phyloP scores from a whole-genome alignment of 768 basidiomycete species.

The Podaxis sp. region DNA sequence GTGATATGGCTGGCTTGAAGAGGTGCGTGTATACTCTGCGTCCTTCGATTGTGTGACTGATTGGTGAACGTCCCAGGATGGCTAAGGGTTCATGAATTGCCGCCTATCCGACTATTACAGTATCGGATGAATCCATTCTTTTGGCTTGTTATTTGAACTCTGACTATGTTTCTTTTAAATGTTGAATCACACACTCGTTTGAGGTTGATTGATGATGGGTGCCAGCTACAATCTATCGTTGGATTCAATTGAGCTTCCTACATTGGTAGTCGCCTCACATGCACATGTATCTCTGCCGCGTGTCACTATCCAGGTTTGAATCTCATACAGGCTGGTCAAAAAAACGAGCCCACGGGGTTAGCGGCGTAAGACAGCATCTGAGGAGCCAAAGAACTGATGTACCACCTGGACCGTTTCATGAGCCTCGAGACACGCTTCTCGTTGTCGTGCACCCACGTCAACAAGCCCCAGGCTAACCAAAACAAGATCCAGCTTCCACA shows the following conservation, averaged over 20 bases:
- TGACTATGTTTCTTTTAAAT: too few species aligned
- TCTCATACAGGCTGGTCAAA: too few species aligned
- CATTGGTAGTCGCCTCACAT: too few species aligned
- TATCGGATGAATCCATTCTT: neutral
- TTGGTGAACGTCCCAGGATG: neutral
- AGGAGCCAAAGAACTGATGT: neutral
- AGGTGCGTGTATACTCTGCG: neutral
- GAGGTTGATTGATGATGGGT: too few species aligned
- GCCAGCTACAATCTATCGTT: too few species aligned
- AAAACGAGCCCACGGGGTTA: neutral
- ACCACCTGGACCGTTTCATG: neutral
- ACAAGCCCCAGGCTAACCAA: neutral
- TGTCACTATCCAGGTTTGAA: too few species aligned
- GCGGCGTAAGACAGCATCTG: neutral
- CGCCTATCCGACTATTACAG: neutral
- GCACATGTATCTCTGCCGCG: too few species aligned
- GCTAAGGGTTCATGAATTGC: neutral
- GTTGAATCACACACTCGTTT: too few species aligned
- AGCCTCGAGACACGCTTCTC: neutral
- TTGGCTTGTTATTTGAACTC: neutral
- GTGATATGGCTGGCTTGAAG: constrained; percentile 20
- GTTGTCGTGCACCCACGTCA: neutral
- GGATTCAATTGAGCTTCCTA: too few species aligned
- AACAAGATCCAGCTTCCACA: neutral
- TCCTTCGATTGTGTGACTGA: neutral